These are phyloP conservation scores for Neofusicoccum ribis DNA, from an alignment of 2,329 filamentous ascomycete species.

Conservation along the genomic window DNA sequence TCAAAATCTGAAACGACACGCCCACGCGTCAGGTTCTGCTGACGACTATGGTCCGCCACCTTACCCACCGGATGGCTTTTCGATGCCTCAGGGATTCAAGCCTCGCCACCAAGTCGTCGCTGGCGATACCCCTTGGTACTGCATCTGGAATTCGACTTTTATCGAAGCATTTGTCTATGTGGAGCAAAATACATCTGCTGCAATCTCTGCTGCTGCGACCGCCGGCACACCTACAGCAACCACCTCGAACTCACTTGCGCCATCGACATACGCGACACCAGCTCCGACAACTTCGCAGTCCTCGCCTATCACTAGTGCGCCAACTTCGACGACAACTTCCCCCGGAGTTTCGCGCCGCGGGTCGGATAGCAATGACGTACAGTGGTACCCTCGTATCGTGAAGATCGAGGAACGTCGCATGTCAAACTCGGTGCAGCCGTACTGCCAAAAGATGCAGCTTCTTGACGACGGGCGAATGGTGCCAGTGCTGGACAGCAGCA, in stretches of 20 bases:
- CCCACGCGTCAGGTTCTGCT: neutral
- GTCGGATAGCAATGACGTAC: neutral
- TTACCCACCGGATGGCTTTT: neutral
- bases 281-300: neutral
- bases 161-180: slow-evolving; percentile 69
- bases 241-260: slow-evolving; percentile 22
- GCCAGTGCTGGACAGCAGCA: neutral
- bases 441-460: slow-evolving; percentile 66
- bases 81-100: slow-evolving; percentile 22
- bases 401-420: slow-evolving; percentile 67
- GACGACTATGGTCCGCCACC: neutral
- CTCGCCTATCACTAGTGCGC: slow-evolving; percentile 23
- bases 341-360: slow-evolving; percentile 6
- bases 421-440: slow-evolving; percentile 49
- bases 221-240: slow-evolving; percentile 25
- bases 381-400: slow-evolving; percentile 57
- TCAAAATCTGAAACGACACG: slow-evolving; percentile 20
- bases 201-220: slow-evolving; percentile 26
- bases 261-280: neutral
- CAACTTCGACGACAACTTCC: slow-evolving; percentile 16
- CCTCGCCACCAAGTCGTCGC: slow-evolving; percentile 48
- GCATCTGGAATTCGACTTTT: slow-evolving; percentile 67
- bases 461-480: slow-evolving; percentile 51
- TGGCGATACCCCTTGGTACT: slow-evolving; percentile 68
- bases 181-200: slow-evolving; percentile 50